Conservation (phyloP, 2,329 filamentous ascomycete genomes). For the Colletotrichum sojae region DNA sequence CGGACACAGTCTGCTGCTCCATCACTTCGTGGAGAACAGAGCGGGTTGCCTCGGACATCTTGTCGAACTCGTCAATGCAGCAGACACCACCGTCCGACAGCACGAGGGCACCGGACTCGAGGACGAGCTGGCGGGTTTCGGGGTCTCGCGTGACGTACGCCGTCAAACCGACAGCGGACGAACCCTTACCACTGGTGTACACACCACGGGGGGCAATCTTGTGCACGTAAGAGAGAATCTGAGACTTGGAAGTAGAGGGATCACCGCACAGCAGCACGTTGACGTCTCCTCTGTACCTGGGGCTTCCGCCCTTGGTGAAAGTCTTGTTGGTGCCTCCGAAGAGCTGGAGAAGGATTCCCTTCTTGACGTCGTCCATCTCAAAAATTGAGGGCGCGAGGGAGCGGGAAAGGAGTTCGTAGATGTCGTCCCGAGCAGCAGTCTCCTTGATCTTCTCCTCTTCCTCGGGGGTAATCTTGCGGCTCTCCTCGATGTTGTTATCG, state of each 20-base stretch:
- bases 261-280: constrained; percentile 97
- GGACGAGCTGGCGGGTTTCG: constrained; percentile 83
- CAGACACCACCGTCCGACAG: constrained; percentile 86
- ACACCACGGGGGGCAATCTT: constrained; percentile 94
- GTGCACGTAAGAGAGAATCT: constrained; percentile 94
- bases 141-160: constrained; percentile 86
- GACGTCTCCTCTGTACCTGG: constrained; percentile 96
- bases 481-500: constrained; percentile 85
- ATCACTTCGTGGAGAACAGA: constrained; percentile 90
- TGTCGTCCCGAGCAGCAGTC: constrained; percentile 84
- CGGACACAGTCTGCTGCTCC: constrained; percentile 89
- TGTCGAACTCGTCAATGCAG: constrained; percentile 89
- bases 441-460: constrained; percentile 91
- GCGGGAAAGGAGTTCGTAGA: constrained; percentile 92
- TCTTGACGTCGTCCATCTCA: constrained; percentile 99
- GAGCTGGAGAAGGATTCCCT: constrained; percentile 94
- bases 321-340: constrained; percentile 99
- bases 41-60: constrained; percentile 85
- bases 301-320: constrained; percentile 95
- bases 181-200: constrained; percentile 86
- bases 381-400: constrained; percentile 96
- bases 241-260: constrained; percentile 96
- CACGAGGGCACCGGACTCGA: constrained; percentile 85
- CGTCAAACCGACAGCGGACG: constrained; percentile 85
- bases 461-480: constrained; percentile 85